Evolutionary conservation across 2,329 filamentous ascomycete genomes (phyloP), one percentile per base, ranked within the genome.

Genomic region (Fusarium compactum): DNA sequence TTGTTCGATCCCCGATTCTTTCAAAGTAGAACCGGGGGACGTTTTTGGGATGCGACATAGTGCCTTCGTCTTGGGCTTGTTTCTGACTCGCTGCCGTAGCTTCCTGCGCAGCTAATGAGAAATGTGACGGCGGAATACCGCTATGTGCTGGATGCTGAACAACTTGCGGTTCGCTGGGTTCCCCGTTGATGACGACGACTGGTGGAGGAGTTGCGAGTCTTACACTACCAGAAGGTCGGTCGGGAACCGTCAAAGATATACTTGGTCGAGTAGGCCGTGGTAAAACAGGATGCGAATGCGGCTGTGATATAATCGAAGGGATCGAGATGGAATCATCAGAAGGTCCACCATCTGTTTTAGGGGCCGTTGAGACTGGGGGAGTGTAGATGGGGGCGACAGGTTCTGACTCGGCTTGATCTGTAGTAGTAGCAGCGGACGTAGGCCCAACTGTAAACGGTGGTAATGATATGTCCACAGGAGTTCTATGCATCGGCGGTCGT

Each of bases 401-500:
- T 51, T 73, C 73, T 64, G 41, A 24, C 59, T 61, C 40, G 58
- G 44, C 20, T 29, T 53, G 24, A 43, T 53, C 34, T 43, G 24
- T 53, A 53, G 32, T 25, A 25, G 48, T 8, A 41, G 32, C 15
- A 27, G 10, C 20, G 50, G 55, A 55, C 30, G 69, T 61, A 20
- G 61, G 58, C 30, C 16, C 60, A 32, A 50, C 34, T 29, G 72
- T 48, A 30, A 69, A 70, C 2, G 62, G 54, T 40, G 70, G 62
- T n/a, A 66, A 29, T 15, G 71, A 51, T 14, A 89, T 89, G 68
- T 92, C 89, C 16, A 88, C 85, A 1, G 86, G 85, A 65, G 74
- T 78, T 63, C 73, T 82, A 73, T 91, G 92, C 59, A 90, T 92
- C 1, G 93, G 93, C 44, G 95, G 95, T 63, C 95, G 85, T 9